Conservation (phyloP, 495 filamentous ascomycete species). For the Endocarpon pusillum region DNA sequence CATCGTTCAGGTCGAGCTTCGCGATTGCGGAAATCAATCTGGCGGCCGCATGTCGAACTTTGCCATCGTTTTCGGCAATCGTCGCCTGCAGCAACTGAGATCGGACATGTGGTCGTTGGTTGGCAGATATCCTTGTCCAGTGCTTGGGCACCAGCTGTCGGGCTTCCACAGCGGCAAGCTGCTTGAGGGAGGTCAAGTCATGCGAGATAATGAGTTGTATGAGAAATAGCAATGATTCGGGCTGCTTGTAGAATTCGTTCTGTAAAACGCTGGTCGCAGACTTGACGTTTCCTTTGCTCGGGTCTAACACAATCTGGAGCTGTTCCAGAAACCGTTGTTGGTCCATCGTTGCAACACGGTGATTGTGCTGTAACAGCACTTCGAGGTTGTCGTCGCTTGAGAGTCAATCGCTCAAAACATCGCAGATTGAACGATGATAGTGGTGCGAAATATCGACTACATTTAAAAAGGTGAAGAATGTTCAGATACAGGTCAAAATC, state of each 20-base stretch:
- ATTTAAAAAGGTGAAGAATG: too few relatives aligned
- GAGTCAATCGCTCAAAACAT: too few relatives aligned
- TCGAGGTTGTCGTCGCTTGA: too few relatives aligned
- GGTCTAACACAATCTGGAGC: slow-evolving; percentile 56
- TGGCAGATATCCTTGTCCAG: slow-evolving; percentile 46
- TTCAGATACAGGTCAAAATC: too few relatives aligned
- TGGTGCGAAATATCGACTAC: too few relatives aligned
- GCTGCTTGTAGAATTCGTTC: slow-evolving; percentile 77
- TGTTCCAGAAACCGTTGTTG: slow-evolving; percentile 56
- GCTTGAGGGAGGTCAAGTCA: slow-evolving; percentile 52
- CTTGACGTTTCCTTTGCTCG: slow-evolving; percentile 47
- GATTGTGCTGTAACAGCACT: too few relatives aligned
- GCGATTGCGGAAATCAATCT: slow-evolving; percentile 79
- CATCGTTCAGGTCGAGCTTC: slow-evolving; percentile 67
- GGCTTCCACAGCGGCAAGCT: slow-evolving; percentile 80
- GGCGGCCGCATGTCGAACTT: slow-evolving; percentile 72
- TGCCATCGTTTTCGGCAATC: slow-evolving; percentile 51
- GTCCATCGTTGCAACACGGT: slow-evolving; percentile 42
- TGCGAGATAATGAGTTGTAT: slow-evolving; percentile 71
- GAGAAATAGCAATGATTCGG: slow-evolving; percentile 64
- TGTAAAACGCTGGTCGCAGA: slow-evolving; percentile 76
- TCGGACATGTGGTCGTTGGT: slow-evolving; percentile 60
- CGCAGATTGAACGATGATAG: too few relatives aligned
- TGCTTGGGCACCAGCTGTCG: slow-evolving; percentile 69
- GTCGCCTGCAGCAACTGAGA: slow-evolving; percentile 68